phyloP scores from a whole-genome alignment of 345 rosid genomes.

The Physaria fendleri region DNA sequence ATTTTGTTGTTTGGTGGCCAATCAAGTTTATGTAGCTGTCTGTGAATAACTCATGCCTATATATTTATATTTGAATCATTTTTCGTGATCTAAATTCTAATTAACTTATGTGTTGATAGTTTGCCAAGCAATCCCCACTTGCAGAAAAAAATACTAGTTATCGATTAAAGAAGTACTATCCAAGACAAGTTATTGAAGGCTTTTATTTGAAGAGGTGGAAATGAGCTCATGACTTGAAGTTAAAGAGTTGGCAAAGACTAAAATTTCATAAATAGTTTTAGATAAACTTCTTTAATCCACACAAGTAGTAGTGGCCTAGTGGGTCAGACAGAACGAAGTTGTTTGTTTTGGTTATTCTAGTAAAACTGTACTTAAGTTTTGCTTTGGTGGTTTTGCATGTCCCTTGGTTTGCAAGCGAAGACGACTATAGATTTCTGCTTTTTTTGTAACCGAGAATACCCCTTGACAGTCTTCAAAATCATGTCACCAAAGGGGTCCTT shows the following conservation, averaged over 20 bases:
- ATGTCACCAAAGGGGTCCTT: not conserved
- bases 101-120: constrained; percentile 16
- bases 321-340: constrained; percentile 11
- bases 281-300: not conserved
- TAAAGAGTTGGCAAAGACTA: not conserved
- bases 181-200: not conserved
- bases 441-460: not conserved
- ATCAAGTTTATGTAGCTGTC: constrained; percentile 21
- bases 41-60: constrained; percentile 7
- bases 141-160: not conserved
- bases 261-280: not conserved
- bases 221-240: not conserved
- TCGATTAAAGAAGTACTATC: not conserved
- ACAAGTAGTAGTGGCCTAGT: constrained; percentile 4
- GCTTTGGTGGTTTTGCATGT: constrained; percentile 2
- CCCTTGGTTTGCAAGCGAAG: constrained; percentile 19
- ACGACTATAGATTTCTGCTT: not conserved
- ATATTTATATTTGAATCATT: constrained; percentile 5
- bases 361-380: not conserved
- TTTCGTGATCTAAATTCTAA: constrained; percentile 6
- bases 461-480: not conserved
- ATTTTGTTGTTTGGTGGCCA: constrained; percentile 25
- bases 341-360: not conserved
- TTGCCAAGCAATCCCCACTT: constrained; percentile 26
- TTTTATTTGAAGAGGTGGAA: not conserved